phyloP scores from a whole-genome alignment of 768 basidiomycete species.

The Russula abietina region DNA sequence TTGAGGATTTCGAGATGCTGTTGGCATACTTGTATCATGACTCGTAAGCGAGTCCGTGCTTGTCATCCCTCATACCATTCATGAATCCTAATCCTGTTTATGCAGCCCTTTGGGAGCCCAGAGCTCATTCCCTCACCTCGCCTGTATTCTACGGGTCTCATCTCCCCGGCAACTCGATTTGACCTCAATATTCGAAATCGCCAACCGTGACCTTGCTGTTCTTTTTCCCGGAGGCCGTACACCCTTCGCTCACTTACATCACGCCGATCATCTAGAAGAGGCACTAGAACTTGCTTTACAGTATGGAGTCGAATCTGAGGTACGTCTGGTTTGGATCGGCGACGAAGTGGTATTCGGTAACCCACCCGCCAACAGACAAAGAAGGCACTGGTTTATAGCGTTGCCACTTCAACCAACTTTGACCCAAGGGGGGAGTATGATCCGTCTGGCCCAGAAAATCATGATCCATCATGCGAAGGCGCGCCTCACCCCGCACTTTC shows the following conservation, averaged over 20 bases:
- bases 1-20: constrained; percentile 48
- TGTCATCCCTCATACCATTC: neutral
- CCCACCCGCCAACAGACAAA: constrained; percentile 38
- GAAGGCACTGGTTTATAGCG: constrained; percentile 59
- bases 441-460: constrained; percentile 13
- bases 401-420: constrained; percentile 55
- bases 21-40: constrained; percentile 66
- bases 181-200: constrained; percentile 44
- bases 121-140: constrained; percentile 40
- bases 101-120: constrained; percentile 11
- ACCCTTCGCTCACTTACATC: constrained; percentile 37
- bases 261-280: constrained; percentile 37
- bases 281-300: constrained; percentile 47
- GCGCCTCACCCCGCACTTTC: constrained; percentile 28
- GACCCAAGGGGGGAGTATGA: constrained; percentile 35
- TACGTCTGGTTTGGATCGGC: constrained; percentile 27
- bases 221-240: constrained; percentile 47
- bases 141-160: constrained; percentile 51
- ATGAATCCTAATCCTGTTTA: neutral
- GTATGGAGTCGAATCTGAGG: constrained; percentile 45
- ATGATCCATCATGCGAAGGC: constrained; percentile 17
- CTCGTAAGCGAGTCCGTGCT: constrained; percentile 41
- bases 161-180: constrained; percentile 52
- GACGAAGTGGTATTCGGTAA: neutral
- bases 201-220: constrained; percentile 37